These are phyloP conservation scores for Amanita muscaria DNA, from an alignment of 768 basidiomycete genomes.

Conservation along the genomic window DNA sequence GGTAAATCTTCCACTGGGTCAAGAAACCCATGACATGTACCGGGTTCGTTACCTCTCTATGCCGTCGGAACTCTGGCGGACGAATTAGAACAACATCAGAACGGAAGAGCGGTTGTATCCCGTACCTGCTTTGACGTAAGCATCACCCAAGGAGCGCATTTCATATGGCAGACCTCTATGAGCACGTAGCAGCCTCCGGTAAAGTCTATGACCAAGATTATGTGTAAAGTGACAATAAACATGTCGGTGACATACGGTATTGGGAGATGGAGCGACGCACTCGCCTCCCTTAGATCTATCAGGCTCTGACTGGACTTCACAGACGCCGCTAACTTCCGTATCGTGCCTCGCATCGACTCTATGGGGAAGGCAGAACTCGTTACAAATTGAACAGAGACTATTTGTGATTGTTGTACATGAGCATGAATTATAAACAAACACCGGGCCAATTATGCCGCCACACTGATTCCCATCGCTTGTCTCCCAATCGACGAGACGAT, in stretches of 20 bases:
- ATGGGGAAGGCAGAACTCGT: too few relatives aligned
- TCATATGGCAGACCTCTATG: conserved; percentile 67
- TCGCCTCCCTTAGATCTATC: conserved; percentile 52
- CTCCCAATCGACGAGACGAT: conserved; percentile 26
- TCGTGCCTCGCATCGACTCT: conserved; percentile 35
- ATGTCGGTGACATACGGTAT: conserved; percentile 48
- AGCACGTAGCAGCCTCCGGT: conserved; percentile 70
- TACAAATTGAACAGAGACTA: too few relatives aligned
- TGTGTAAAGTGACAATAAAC: conserved; percentile 1
- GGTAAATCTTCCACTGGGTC: conserved; percentile 90
- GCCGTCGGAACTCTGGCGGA: conserved; percentile 76
- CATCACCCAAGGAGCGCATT: conserved; percentile 80
- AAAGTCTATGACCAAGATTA: conserved; percentile 46
- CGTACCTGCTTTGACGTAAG: conserved; percentile 74
- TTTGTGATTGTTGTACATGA: too few relatives aligned
- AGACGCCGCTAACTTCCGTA: conserved; percentile 45
- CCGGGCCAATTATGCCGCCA: neutral
- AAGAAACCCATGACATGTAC: conserved; percentile 91
- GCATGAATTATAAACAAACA: too few relatives aligned
- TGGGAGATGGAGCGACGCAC: conserved; percentile 69
- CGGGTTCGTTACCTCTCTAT: conserved; percentile 73
- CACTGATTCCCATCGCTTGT: conserved; percentile 32
- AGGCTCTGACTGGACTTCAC: conserved; percentile 48
- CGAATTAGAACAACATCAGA: conserved; percentile 1
- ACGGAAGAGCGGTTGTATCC: neutral